Evolutionary conservation across 495 filamentous ascomycete genomes (phyloP).

Genomic region (Penicillium desertorum): DNA sequence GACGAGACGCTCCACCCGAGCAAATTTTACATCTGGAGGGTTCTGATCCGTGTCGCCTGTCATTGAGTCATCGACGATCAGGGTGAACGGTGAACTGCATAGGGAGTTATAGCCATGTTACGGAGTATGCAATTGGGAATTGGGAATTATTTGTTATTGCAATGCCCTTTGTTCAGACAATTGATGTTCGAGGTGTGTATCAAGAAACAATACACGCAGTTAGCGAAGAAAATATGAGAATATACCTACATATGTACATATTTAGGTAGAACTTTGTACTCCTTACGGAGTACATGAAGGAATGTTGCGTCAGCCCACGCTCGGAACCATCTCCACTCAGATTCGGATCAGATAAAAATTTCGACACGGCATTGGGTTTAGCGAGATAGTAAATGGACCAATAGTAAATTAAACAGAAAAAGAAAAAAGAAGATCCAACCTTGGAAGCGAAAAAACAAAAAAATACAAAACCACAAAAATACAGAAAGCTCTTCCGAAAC

Average conservation of each 20-base stretch:
- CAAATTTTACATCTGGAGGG: constrained; percentile 3
- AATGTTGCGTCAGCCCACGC: constrained; percentile 28
- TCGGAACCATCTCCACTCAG: constrained; percentile 14
- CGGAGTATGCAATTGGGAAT: neutral
- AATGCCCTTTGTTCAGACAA: neutral
- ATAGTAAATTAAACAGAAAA: neutral
- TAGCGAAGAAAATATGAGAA: constrained; percentile 10
- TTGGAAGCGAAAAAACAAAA: no score
- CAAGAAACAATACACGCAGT: constrained; percentile 10
- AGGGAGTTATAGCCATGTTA: neutral
- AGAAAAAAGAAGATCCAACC: constrained; percentile 1
- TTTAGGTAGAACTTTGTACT: no score
- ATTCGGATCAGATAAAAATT: constrained; percentile 32
- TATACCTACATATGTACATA: no score
- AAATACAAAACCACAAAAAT: no score
- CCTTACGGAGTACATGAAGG: no score
- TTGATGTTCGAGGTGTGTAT: neutral
- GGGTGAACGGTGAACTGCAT: constrained; percentile 5
- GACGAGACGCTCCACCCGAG: constrained; percentile 14
- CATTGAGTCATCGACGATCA: constrained; percentile 7
- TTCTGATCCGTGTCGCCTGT: constrained; percentile 1
- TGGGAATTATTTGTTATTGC: neutral
- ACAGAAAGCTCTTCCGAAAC: constrained; percentile 28
- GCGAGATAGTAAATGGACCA: neutral
- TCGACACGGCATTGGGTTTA: neutral